These are phyloP conservation scores for Aspergillus egyptiacus DNA, from an alignment of 495 filamentous ascomycete genomes.

Conservation along the genomic window DNA sequence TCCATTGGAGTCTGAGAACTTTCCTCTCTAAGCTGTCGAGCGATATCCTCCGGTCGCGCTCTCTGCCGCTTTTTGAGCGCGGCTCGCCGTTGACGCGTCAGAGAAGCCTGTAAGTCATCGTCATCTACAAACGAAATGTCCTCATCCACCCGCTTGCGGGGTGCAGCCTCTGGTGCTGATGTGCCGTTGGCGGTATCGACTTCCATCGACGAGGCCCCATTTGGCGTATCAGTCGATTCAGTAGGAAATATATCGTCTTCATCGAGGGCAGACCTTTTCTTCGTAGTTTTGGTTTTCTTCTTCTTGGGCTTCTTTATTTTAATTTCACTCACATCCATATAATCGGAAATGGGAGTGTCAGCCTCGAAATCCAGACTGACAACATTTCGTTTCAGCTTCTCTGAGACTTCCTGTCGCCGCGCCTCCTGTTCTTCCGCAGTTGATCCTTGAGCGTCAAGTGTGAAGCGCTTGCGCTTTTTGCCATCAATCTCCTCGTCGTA, in stretches of 20 bases:
- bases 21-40: constrained; percentile 74
- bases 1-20: constrained; percentile 51
- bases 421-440: constrained; percentile 58
- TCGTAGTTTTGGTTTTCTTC: constrained; percentile 74
- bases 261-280: constrained; percentile 62
- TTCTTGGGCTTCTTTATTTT: constrained; percentile 93
- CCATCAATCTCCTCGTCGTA: constrained; percentile 95
- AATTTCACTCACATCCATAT: constrained; percentile 75
- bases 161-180: constrained; percentile 25
- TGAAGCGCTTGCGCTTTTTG: constrained; percentile 86
- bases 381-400: constrained; percentile 58
- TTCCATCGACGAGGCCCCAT: constrained; percentile 61
- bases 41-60: constrained; percentile 76
- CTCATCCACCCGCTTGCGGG: constrained; percentile 59
- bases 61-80: constrained; percentile 89
- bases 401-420: constrained; percentile 50
- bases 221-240: constrained; percentile 33
- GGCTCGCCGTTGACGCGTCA: constrained; percentile 70
- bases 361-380: constrained; percentile 70
- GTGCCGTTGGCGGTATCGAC: constrained; percentile 52
- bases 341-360: constrained; percentile 71
- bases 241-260: constrained; percentile 67
- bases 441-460: constrained; percentile 68
- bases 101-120: constrained; percentile 81
- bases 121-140: constrained; percentile 76